Conservation (phyloP, 805 yeast species). For the Pichia nanzhaoensis region DNA sequence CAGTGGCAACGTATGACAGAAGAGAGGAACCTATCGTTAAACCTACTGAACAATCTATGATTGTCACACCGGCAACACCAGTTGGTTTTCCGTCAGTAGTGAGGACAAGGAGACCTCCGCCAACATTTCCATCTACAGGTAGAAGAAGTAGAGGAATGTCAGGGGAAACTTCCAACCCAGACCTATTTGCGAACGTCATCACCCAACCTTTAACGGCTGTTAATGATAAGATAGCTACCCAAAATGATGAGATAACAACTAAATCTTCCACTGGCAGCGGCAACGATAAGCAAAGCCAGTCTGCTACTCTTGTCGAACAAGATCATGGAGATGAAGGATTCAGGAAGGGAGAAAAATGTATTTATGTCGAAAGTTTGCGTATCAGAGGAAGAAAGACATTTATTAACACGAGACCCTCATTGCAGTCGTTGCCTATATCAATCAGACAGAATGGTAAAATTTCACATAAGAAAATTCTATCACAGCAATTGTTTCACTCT, state of each 20-base stretch:
- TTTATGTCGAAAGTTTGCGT: constrained; percentile 36
- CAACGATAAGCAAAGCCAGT: background rate
- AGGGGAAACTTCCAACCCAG: constrained; percentile 28
- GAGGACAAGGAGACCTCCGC: constrained; percentile 33
- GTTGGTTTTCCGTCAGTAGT: background rate
- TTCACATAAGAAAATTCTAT: constrained; percentile 25
- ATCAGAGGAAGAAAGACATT: constrained; percentile 1
- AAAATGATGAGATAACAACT: background rate
- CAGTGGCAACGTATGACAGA: constrained; percentile 30
- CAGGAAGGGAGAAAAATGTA: constrained; percentile 43
- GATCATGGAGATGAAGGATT: background rate
- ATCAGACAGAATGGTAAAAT: constrained; percentile 37
- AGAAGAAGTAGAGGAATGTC: constrained; percentile 35
- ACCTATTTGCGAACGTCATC: constrained; percentile 20
- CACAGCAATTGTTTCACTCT: constrained; percentile 22
- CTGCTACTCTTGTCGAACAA: background rate
- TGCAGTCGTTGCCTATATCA: constrained; percentile 40
- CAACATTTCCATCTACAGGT: constrained; percentile 32
- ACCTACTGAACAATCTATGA: constrained; percentile 25
- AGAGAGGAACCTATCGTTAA: constrained; percentile 32
- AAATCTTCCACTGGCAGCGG: no score
- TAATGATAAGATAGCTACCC: constrained; percentile 3
- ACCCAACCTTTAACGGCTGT: background rate
- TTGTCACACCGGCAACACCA: constrained; percentile 17
- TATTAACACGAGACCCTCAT: constrained; percentile 27